Base-by-base conservation (phyloP, 2,329 filamentous ascomycete species). In the Teratosphaeria epicoccoides region DNA sequence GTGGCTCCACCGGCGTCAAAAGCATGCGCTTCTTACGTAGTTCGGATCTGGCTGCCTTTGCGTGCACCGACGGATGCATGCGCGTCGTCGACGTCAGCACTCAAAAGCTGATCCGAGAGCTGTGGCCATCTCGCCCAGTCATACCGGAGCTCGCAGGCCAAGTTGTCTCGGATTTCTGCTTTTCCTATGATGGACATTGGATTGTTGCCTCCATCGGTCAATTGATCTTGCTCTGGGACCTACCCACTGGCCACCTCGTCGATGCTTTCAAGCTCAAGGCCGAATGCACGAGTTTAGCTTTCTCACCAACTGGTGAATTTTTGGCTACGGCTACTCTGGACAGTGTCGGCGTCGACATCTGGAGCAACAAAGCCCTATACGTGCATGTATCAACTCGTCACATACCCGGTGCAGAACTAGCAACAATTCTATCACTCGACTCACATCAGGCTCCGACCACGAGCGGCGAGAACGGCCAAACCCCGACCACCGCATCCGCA, bases 121-220 rank as follows among this genome's bases (percentile, higher is more conserved):
- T 98, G 52, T 93, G 88, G 84, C 88, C 87, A 1, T 88, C 85
- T 12, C 54, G 65, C 6, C 55, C 56, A 6, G 50, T 61, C 1
- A 49, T 63, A 9, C 29, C 57, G 3, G 53, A 63, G 33, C 51
- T 66, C 14, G 46, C 56, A 7, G 47, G 51, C 6, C 45, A 59
- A 3, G 43, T 51, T 12, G 56, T 67, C 33, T 63, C 67, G 7
- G 71, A 75, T 58, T 70, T 72, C 53, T 66, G 65, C 4, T 97
- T 98, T 71, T 97, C 91, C 2, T 87, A 83, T 59, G 90, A 97
- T 66, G 91, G 91, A 7, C 82, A 89, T 52, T 98, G 93, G 93
- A 82, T 98, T 58, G 81, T 96, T 52, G 88, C 89, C 22, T 86
- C 89, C 11, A 89, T 88, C 0, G 83, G 86, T 63, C 88, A 95